Conservation (phyloP, 75 land plant genomes). For the Chamaecyparis obtusa region DNA sequence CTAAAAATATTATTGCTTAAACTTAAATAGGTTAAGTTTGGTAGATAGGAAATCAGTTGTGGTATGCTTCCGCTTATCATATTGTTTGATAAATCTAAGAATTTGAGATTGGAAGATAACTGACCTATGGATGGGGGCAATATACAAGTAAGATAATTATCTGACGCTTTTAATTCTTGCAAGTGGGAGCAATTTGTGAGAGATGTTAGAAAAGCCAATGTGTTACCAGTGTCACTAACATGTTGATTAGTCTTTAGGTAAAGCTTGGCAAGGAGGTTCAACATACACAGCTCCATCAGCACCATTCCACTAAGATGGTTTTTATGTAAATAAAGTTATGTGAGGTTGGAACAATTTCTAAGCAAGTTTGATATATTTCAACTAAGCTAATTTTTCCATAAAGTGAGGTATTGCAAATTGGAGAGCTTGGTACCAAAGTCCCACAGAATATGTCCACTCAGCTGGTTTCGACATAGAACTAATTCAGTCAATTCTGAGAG, state of each 20-base stretch:
- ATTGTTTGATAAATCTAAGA: no score
- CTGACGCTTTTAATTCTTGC: slow-evolving; percentile 2
- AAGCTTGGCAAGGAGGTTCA: slow-evolving; percentile 37
- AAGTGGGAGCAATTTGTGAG: slow-evolving; percentile 15
- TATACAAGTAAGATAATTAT: no score
- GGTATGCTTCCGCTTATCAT: no score
- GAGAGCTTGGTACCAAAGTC: slow-evolving; percentile 36
- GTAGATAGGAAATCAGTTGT: no score
- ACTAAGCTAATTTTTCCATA: slow-evolving; percentile 38
- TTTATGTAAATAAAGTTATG: slow-evolving; percentile 34
- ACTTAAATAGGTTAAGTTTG: no score
- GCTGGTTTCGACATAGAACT: slow-evolving; percentile 30
- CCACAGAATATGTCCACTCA: slow-evolving; percentile 44
- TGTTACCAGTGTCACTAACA: slow-evolving; percentile 27
- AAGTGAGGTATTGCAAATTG: slow-evolving; percentile 36
- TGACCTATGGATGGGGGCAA: no score
- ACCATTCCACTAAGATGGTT: slow-evolving; percentile 42
- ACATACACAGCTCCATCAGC: slow-evolving; percentile 23
- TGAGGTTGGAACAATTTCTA: no score
- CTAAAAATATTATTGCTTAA: no score
- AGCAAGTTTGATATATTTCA: slow-evolving; percentile 46
- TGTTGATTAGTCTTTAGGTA: no score
- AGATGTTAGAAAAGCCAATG: slow-evolving; percentile 34
- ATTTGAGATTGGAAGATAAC: no score
- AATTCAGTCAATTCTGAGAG: slow-evolving; percentile 23